A percentile compares a stretch with the other conserved stretches of the same genome.
These are phyloP conservation scores for Penicillium manginii DNA, from an alignment of 495 filamentous ascomycete species.

Conservation along the genomic window DNA sequence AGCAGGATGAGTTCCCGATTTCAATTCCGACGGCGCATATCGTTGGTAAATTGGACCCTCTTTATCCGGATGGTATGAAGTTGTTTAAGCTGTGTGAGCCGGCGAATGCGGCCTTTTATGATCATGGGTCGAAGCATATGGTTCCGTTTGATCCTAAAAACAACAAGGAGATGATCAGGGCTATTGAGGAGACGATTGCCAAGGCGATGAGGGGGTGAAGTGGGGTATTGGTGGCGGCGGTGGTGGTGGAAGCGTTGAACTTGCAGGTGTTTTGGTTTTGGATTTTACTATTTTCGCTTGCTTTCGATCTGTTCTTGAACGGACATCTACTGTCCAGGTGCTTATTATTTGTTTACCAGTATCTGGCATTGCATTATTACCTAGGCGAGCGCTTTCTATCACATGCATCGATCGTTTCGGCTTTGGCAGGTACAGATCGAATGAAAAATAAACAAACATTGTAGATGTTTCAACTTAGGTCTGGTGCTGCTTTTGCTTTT, in stretches of 20 bases:
- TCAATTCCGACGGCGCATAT: slow-evolving; percentile 46
- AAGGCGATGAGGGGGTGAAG: slow-evolving; percentile 23
- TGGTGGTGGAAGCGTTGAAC: no score
- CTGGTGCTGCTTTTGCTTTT: slow-evolving; percentile 6
- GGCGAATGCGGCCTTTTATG: slow-evolving; percentile 36
- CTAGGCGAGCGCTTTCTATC: background rate
- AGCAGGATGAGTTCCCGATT: slow-evolving; percentile 27
- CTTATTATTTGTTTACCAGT: background rate
- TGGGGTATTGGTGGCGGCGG: background rate
- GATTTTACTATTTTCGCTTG: no score
- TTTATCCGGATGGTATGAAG: slow-evolving; percentile 34
- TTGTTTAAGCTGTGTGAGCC: slow-evolving; percentile 44
- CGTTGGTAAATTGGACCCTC: slow-evolving; percentile 39
- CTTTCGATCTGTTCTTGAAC: no score
- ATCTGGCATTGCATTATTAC: background rate
- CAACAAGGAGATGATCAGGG: slow-evolving; percentile 35
- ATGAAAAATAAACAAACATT: no score
- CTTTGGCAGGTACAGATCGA: no score
- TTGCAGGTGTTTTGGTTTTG: no score
- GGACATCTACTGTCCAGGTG: no score
- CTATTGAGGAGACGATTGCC: slow-evolving; percentile 36
- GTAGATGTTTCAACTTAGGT: background rate
- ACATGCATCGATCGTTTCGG: background rate
- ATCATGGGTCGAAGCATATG: slow-evolving; percentile 45
- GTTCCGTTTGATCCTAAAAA: slow-evolving; percentile 45